phyloP scores from a whole-genome alignment of 2,329 filamentous ascomycete genomes.

The Epichloe uncinata region DNA sequence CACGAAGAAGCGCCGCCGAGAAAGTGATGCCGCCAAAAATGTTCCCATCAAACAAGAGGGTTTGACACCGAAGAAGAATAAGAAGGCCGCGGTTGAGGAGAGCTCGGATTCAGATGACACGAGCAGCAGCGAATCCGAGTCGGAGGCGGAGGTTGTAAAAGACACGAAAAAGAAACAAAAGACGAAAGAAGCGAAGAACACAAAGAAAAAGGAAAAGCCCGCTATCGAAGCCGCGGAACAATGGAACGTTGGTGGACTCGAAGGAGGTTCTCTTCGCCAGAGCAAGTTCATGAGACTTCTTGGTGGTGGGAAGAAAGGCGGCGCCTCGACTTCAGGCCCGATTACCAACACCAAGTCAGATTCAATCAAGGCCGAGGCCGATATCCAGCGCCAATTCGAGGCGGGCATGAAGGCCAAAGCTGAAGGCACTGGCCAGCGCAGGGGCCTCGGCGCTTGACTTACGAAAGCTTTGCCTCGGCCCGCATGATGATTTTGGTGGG shows the following conservation, averaged over 20 bases:
- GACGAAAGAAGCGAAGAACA: conserved; percentile 9
- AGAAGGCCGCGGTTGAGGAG: neutral
- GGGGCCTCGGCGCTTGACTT: conserved; percentile 37
- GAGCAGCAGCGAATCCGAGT: neutral
- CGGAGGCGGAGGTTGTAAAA: conserved; percentile 1
- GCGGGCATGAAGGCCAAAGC: conserved; percentile 43
- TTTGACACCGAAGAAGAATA: neutral
- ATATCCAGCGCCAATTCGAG: conserved; percentile 45
- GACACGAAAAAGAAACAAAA: conserved; percentile 9
- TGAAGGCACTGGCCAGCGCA: conserved; percentile 33
- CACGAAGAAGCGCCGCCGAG: conserved; percentile 14
- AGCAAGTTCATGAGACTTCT: conserved; percentile 44
- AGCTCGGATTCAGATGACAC: neutral
- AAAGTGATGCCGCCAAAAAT: conserved; percentile 16
- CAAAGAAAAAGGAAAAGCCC: conserved; percentile 11
- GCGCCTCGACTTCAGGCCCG: conserved; percentile 12
- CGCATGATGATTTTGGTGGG: too few relatives aligned
- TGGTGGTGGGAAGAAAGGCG: conserved; percentile 36
- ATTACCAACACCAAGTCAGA: conserved; percentile 17
- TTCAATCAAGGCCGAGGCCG: conserved; percentile 31
- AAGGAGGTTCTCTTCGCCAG: conserved; percentile 36
- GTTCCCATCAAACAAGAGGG: conserved; percentile 6
- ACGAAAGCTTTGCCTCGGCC: too few relatives aligned
- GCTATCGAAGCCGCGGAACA: conserved; percentile 21
- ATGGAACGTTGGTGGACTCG: conserved; percentile 40